Conservation (phyloP, 1,284 basidiomycete species). For the Pascua guehoae region DNA sequence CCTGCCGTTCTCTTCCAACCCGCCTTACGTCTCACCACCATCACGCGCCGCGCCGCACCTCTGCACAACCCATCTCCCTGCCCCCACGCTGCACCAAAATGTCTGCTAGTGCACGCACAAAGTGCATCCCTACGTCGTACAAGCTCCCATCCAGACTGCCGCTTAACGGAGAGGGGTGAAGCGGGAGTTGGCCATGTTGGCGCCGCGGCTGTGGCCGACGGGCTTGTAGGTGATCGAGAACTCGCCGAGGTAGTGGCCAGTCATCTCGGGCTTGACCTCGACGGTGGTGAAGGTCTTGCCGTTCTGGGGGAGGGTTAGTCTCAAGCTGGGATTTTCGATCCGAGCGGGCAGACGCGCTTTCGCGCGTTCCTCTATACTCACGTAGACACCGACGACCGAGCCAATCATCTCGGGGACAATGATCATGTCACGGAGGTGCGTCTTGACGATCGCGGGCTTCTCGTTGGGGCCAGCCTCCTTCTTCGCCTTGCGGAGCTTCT, state of each 20-base stretch:
- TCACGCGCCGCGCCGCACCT: no score
- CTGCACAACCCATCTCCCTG: neutral
- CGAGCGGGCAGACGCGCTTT: no score
- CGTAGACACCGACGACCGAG: slow-evolving; percentile 90
- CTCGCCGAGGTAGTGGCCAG: slow-evolving; percentile 97
- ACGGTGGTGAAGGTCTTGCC: slow-evolving; percentile 87
- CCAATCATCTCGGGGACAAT: slow-evolving; percentile 99
- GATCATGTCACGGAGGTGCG: slow-evolving; percentile 99
- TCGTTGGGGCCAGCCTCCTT: slow-evolving; percentile 97
- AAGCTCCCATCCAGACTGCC: slow-evolving; percentile 12
- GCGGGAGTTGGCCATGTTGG: slow-evolving; percentile 62
- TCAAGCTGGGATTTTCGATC: no score
- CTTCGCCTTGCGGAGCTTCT: slow-evolving; percentile 99
- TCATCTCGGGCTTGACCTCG: slow-evolving; percentile 99
- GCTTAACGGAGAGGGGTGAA: slow-evolving; percentile 59
- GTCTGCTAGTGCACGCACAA: slow-evolving; percentile 6
- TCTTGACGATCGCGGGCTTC: slow-evolving; percentile 98
- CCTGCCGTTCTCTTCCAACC: no score
- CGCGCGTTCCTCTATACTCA: slow-evolving; percentile 24
- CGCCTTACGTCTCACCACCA: no score
- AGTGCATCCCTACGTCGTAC: slow-evolving; percentile 31
- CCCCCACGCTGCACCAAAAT: neutral
- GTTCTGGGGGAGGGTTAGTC: slow-evolving; percentile 37
- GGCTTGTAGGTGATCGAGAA: slow-evolving; percentile 89
- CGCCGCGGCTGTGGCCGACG: slow-evolving; percentile 99